phyloP scores from a whole-genome alignment of 2,329 filamentous ascomycete species.

The Alternaria brassicae region DNA sequence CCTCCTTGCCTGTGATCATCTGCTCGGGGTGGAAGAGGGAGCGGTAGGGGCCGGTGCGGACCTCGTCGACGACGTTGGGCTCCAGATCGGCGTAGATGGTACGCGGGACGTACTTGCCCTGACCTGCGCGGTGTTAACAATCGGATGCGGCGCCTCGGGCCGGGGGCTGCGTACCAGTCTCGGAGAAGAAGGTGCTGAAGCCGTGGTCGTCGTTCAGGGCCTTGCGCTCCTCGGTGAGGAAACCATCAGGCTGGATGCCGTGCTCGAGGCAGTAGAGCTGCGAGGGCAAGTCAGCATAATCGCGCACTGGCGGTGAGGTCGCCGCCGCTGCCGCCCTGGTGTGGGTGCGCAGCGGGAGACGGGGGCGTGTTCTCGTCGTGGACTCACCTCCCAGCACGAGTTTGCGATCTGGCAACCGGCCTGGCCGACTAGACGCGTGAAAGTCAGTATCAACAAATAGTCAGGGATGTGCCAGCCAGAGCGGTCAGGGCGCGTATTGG shows the following conservation, averaged over 20 bases:
- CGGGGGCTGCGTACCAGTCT: slow-evolving; percentile 76
- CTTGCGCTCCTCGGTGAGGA: slow-evolving; percentile 98
- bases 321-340: slow-evolving; percentile 42
- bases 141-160: slow-evolving; percentile 19
- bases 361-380: slow-evolving; percentile 20
- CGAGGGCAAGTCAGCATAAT: slow-evolving; percentile 37
- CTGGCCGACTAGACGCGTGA: slow-evolving; percentile 83
- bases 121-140: slow-evolving; percentile 64
- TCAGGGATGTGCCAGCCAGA: slow-evolving; percentile 33
- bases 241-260: slow-evolving; percentile 98
- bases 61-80: slow-evolving; percentile 99
- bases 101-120: slow-evolving; percentile 98
- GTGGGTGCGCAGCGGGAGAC: slow-evolving; percentile 18
- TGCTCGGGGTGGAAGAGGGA: slow-evolving; percentile 98
- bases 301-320: slow-evolving; percentile 38
- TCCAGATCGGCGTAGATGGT: slow-evolving; percentile 99
- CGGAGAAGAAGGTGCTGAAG: slow-evolving; percentile 99
- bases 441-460: slow-evolving; percentile 59
- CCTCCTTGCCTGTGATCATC: slow-evolving; percentile 99
- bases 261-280: slow-evolving; percentile 99
- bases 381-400: slow-evolving; percentile 99
- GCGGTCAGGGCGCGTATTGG: slow-evolving; percentile 54
- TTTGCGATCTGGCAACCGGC: slow-evolving; percentile 99
- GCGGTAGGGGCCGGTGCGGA: slow-evolving; percentile 96
- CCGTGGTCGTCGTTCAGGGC: slow-evolving; percentile 90